Conservation (phyloP, 2,329 filamentous ascomycete genomes). For the Aspergillus carbonarius region DNA sequence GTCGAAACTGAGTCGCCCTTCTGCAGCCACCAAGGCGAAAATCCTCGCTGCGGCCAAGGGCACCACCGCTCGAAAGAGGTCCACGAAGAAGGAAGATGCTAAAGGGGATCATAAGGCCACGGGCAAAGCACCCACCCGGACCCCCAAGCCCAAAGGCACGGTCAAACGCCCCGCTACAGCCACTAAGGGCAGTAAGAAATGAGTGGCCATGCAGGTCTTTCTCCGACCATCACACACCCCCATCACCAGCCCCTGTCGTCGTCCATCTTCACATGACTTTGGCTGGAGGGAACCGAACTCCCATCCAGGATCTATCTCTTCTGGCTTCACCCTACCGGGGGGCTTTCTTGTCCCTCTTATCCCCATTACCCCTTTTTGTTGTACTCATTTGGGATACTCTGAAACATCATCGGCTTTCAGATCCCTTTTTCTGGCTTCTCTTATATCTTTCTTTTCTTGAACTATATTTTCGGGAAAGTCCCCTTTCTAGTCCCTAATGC, state of each 20-base stretch:
- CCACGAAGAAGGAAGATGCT: slow-evolving; percentile 12
- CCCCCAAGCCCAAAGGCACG: not conserved
- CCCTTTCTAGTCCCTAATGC: not conserved
- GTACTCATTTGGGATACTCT: not conserved
- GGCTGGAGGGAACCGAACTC: not conserved
- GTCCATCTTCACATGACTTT: not conserved
- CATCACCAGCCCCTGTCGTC: no score
- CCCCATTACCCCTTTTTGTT: not conserved
- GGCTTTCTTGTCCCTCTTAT: not conserved
- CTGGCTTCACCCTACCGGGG: not conserved
- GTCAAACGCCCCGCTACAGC: slow-evolving; percentile 1
- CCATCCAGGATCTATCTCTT: not conserved
- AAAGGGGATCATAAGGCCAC: slow-evolving; percentile 11
- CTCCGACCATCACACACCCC: no score
- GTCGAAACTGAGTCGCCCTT: slow-evolving; percentile 28
- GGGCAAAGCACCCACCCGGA: slow-evolving; percentile 4
- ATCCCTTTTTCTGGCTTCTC: not conserved
- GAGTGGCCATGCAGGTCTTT: not conserved
- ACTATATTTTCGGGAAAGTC: not conserved
- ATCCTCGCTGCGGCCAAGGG: slow-evolving; percentile 28
- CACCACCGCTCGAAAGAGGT: slow-evolving; percentile 15
- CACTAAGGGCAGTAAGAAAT: not conserved
- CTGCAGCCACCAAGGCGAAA: slow-evolving; percentile 30
- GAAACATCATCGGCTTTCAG: not conserved
- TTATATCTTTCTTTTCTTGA: not conserved